phyloP scores from a whole-genome alignment of 1,284 basidiomycete species.

The Sporisorium exsertum region DNA sequence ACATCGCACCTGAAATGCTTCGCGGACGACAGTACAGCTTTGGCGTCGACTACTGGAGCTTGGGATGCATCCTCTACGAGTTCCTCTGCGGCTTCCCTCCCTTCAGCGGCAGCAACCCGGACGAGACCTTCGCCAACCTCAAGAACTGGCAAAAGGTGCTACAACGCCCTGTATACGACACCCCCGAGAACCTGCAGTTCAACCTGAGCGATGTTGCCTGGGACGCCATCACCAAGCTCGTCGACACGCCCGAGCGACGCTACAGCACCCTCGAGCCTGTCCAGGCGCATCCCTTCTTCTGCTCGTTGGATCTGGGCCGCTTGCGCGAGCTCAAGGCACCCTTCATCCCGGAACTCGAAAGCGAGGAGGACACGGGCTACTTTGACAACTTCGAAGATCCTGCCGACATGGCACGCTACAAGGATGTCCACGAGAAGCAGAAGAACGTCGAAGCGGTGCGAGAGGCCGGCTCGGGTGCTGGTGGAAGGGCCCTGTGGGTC shows the following conservation, averaged over 20 bases:
- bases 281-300: conserved; percentile 86
- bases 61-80: conserved; percentile 96
- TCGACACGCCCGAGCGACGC: conserved; percentile 82
- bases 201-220: conserved; percentile 93
- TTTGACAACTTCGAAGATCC: conserved; percentile 93
- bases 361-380: conserved; percentile 92
- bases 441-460: conserved; percentile 87
- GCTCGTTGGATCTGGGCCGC: conserved; percentile 79
- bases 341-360: conserved; percentile 94
- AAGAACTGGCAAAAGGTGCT: conserved; percentile 96
- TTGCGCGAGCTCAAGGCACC: conserved; percentile 85
- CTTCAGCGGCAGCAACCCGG: conserved; percentile 92
- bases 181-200: conserved; percentile 95
- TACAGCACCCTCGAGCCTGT: conserved; percentile 81
- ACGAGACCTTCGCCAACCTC: conserved; percentile 99
- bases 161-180: conserved; percentile 91
- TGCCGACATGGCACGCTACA: conserved; percentile 94
- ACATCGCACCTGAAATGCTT: conserved; percentile 83
- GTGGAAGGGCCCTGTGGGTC: conserved; percentile 87
- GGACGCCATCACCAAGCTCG: conserved; percentile 90
- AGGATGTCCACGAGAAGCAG: conserved; percentile 97
- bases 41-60: conserved; percentile 97
- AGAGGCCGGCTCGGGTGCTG: conserved; percentile 74
- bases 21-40: conserved; percentile 94
- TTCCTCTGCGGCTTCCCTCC: conserved; percentile 92